phyloP scores from a whole-genome alignment of 208 protist species.

The Acanthamoeba sp. region DNA sequence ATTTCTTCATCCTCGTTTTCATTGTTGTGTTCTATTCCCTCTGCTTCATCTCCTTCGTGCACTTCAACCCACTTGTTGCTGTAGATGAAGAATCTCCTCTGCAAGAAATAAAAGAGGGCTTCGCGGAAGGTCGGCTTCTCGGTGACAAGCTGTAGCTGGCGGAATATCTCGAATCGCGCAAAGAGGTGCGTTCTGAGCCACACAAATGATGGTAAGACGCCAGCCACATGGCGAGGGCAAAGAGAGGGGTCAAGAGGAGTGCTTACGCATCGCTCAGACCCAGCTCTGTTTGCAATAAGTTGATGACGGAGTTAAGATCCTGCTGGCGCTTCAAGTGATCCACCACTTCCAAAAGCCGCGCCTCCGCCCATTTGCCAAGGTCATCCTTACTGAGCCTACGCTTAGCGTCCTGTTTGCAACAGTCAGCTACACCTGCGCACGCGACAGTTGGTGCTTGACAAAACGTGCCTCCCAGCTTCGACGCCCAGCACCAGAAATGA shows the following conservation, averaged over 20 bases:
- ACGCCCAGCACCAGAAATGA: background rate
- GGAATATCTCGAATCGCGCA: constrained; percentile 31
- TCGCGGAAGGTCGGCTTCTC: background rate
- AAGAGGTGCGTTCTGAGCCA: background rate
- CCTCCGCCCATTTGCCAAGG: background rate
- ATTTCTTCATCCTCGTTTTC: background rate
- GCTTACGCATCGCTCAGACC: background rate
- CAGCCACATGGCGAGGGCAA: background rate
- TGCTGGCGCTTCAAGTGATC: background rate
- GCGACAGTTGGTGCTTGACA: background rate
- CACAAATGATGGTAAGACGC: background rate
- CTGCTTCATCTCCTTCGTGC: constrained; percentile 24
- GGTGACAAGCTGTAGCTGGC: background rate
- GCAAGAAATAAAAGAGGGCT: background rate
- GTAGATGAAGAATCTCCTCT: background rate
- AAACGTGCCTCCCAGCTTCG: background rate
- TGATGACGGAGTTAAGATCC: background rate
- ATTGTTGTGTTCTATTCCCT: background rate
- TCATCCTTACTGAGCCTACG: background rate
- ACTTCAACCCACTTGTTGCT: background rate
- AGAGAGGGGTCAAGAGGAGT: background rate
- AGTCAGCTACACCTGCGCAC: background rate
- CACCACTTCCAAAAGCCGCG: background rate
- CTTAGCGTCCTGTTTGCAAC: background rate
- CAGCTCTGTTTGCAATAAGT: background rate